phyloP scores from a whole-genome alignment of 106 monocot genomes.

The Allium fistulosum region DNA sequence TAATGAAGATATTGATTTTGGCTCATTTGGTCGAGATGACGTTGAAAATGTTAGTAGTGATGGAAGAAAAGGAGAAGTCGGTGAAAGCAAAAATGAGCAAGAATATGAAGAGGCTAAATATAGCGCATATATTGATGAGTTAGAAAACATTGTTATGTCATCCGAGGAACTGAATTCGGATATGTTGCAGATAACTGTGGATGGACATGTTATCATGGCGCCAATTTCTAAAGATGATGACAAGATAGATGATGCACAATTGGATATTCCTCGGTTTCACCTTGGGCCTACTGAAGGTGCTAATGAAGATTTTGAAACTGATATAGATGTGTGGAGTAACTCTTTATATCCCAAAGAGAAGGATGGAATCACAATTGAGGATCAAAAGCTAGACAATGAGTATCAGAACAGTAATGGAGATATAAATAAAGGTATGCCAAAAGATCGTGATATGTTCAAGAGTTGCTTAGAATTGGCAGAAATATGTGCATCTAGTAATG shows the following conservation, averaged over 20 bases:
- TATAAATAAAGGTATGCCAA: constrained; percentile 16
- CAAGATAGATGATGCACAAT: constrained; percentile 38
- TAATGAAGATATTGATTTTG: constrained; percentile 7
- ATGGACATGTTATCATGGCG: constrained; percentile 83
- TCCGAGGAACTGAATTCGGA: constrained; percentile 59
- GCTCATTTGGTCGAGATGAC: constrained; percentile 4
- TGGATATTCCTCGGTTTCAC: constrained; percentile 77
- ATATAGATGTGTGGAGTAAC: constrained; percentile 4
- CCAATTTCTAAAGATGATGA: constrained; percentile 59
- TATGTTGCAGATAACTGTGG: constrained; percentile 77
- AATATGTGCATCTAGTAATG: not conserved
- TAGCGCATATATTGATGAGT: constrained; percentile 64
- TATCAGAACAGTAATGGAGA: constrained; percentile 8
- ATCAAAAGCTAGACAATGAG: constrained; percentile 1
- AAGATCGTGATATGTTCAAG: constrained; percentile 42
- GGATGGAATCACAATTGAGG: constrained; percentile 7
- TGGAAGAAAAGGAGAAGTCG: not conserved
- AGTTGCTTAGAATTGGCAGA: constrained; percentile 53
- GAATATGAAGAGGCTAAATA: constrained; percentile 22
- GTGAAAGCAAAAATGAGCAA: not conserved
- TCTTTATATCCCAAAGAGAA: constrained; percentile 16
- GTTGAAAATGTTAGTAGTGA: constrained; percentile 6
- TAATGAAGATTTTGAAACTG: constrained; percentile 33
- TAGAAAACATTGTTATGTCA: constrained; percentile 55
- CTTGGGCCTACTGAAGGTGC: constrained; percentile 74